These are phyloP conservation scores for Marchantia polymorpha DNA, from an alignment of 225 moss, liverwort and hornwort genomes.

Conservation along the genomic window DNA sequence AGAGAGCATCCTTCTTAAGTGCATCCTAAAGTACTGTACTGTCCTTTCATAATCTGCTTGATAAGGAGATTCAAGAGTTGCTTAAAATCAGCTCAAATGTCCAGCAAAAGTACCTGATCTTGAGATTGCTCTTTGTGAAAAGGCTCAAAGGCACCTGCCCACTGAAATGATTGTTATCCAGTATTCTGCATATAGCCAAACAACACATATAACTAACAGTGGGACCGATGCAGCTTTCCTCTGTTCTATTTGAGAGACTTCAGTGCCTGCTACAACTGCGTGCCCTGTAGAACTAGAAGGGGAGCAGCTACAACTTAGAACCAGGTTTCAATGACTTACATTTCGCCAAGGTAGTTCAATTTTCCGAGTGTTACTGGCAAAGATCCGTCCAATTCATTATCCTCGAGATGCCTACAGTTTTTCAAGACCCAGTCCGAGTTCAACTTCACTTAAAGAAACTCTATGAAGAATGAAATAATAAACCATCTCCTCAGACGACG, in stretches of 20 bases:
- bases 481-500: too few species aligned
- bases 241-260: neutral
- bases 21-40: too few species aligned
- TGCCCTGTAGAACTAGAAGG: neutral
- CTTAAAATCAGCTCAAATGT: neutral
- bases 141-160: neutral
- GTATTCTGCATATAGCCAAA: neutral
- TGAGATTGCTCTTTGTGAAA: neutral
- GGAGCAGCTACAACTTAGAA: neutral
- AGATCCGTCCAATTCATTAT: neutral
- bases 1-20: too few species aligned
- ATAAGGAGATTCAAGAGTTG: neutral
- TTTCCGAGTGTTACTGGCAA: neutral
- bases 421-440: neutral
- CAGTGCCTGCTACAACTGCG: neutral
- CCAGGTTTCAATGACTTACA: neutral
- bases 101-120: neutral
- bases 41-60: neutral
- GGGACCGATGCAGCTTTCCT: neutral
- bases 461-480: too few species aligned
- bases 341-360: neutral
- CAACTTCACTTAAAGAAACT: too few species aligned
- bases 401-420: conserved; percentile 1
- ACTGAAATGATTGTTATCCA: conserved; percentile 12
- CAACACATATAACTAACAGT: neutral